Percentiles rank a stretch among this genome's conserved stretches.
Evolutionary conservation across 176 grass and related monocot genomes (phyloP).

Genomic region (Pontederia crassipes): DNA sequence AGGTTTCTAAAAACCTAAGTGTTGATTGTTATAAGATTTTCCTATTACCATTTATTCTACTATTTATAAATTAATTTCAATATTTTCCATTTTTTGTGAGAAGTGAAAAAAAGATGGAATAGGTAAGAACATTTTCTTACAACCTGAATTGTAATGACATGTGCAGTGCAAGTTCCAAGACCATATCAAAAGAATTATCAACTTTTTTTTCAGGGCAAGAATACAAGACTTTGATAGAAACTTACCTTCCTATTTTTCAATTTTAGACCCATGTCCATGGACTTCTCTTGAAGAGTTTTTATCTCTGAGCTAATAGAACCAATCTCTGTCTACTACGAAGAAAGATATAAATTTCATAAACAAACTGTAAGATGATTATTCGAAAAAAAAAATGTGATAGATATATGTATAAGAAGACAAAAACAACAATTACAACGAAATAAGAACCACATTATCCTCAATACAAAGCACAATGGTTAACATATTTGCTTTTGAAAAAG

Average conservation of each 20-base stretch:
- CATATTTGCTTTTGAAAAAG: no score
- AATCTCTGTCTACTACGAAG: constrained; percentile 89
- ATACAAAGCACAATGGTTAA: not conserved
- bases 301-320: constrained; percentile 99
- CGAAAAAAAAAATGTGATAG: not conserved
- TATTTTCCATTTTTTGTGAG: no score
- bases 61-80: no score
- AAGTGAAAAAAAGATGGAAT: no score
- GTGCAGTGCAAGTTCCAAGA: no score
- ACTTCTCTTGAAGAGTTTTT: constrained; percentile 96
- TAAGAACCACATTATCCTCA: not conserved
- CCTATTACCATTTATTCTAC: no score
- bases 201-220: no score
- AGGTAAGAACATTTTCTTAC: no score
- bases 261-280: constrained; percentile 98
- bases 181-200: no score
- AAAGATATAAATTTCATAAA: constrained; percentile 35
- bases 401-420: constrained; percentile 1
- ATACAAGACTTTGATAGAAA: not conserved
- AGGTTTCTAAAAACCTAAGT: no score
- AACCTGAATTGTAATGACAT: no score
- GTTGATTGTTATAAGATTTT: no score
- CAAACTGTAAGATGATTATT: constrained; percentile 27
- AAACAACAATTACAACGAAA: not conserved
- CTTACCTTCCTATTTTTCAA: constrained; percentile 96